Base-by-base conservation (phyloP, 352 stramenopile species). In the Phytophthora podocarpi region DNA sequence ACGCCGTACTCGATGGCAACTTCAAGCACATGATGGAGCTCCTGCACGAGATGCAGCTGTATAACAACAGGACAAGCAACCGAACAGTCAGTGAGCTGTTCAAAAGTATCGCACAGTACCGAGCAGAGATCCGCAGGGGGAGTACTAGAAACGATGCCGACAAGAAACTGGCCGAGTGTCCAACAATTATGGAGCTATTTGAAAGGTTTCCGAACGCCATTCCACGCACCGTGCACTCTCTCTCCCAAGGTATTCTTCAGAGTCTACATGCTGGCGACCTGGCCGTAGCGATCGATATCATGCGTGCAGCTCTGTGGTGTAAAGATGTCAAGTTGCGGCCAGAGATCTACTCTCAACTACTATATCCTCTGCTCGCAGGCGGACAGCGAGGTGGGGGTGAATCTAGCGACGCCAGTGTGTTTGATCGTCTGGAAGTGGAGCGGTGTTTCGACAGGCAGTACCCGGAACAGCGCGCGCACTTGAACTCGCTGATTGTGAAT, bases 21-120 rank as follows among this genome's bases (percentile, higher is more conserved):
- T 89, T 86, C 32, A 82, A 76, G 54, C 80, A 91, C 61, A 86
- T 85, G 59, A 83, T 89, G 70, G 82, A 91, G 51, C 62, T 91
- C 15, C 63, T 91, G 36, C 82, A 89, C 39, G 80, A 91, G 61
- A 91, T 91, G 82, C 72, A 89, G 60, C 66, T 86, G 11, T 71
- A 79, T 62, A 83, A 82, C 52, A 87, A 87, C 45, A 54, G 45
- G 30, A 66, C 64, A 16, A 78, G 59, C 59, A 79, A 85, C 46
- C 55, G 64, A 20, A 78, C 68, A 6, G 56, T 87, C 3, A 40
- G 65, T 10, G 67, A 72, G 40, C 64, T 91, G 2, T 89, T 91
- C 30, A 64, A 65, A 45, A 89, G 75, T 39, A 74, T 91, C 40
- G 78, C 78, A 3, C 58, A 80, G 48, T 82, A 80, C 52, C 78